Percentiles rank a stretch among this genome's conserved stretches.
phyloP scores from a whole-genome alignment of 1,284 basidiomycete genomes.

The Melampsora americana region DNA sequence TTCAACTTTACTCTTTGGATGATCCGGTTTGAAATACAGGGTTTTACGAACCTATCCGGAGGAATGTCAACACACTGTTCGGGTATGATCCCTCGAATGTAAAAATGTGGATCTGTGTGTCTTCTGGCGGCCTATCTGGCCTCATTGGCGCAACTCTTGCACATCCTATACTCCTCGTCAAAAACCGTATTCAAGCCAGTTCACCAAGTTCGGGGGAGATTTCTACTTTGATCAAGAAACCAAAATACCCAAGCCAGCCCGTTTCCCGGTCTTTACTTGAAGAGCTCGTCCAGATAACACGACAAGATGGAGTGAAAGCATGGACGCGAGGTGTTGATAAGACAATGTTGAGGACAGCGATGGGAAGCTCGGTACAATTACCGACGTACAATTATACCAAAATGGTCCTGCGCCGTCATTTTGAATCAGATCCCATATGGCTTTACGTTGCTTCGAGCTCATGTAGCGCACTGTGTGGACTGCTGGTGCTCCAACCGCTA shows the following conservation, averaged over 20 bases:
- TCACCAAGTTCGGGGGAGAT: background rate
- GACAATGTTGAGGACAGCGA: constrained; percentile 84
- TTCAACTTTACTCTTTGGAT: no score
- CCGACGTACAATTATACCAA: constrained; percentile 94
- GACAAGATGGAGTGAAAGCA: constrained; percentile 72
- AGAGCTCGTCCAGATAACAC: constrained; percentile 74
- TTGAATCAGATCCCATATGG: constrained; percentile 69
- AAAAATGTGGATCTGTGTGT: constrained; percentile 36
- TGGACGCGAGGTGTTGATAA: constrained; percentile 86
- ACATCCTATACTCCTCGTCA: constrained; percentile 94
- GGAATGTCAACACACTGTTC: constrained; percentile 45
- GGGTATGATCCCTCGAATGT: constrained; percentile 20
- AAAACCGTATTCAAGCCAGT: constrained; percentile 88
- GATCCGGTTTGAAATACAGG: no score
- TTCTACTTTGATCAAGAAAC: no score
- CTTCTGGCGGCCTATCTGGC: constrained; percentile 43
- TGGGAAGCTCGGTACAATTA: constrained; percentile 89
- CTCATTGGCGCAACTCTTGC: constrained; percentile 69
- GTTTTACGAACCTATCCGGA: constrained; percentile 90
- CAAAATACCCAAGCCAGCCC: constrained; percentile 58
- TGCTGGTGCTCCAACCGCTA: constrained; percentile 56
- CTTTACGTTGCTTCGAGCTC: constrained; percentile 83
- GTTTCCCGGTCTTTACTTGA: constrained; percentile 77
- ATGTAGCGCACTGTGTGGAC: constrained; percentile 82
- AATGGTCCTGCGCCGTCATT: constrained; percentile 57